phyloP scores from a whole-genome alignment of 208 protist species.

The Trypanosoma brucei region DNA sequence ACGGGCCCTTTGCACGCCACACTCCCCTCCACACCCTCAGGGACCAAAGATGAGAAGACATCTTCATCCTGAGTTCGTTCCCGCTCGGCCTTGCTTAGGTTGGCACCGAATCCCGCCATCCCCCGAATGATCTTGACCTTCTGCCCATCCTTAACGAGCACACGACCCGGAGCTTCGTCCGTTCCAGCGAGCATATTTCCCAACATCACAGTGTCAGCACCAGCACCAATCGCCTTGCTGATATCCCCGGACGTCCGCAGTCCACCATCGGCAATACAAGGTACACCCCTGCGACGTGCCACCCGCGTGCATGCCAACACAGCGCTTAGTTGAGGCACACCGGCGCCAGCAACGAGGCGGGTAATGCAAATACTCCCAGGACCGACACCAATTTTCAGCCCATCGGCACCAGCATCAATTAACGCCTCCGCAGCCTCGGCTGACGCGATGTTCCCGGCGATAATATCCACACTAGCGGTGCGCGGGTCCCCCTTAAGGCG shows the following conservation, averaged over 20 bases:
- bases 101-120: constrained; percentile 89
- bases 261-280: constrained; percentile 89
- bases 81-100: constrained; percentile 88
- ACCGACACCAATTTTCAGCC: constrained; percentile 86
- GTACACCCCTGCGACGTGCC: constrained; percentile 58
- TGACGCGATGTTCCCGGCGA: constrained; percentile 89
- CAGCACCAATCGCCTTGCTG: constrained; percentile 85
- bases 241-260: constrained; percentile 81
- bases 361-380: constrained; percentile 89
- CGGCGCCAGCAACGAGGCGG: constrained; percentile 77
- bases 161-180: constrained; percentile 80
- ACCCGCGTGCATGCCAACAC: constrained; percentile 71
- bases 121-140: constrained; percentile 91
- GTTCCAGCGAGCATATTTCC: constrained; percentile 89
- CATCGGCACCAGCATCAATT: constrained; percentile 86
- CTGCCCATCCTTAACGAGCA: constrained; percentile 87
- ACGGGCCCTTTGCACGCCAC: constrained; percentile 83
- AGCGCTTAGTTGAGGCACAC: constrained; percentile 85
- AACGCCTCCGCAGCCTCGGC: constrained; percentile 73
- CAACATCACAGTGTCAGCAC: constrained; percentile 86
- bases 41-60: constrained; percentile 83
- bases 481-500: constrained; percentile 63
- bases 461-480: constrained; percentile 67
- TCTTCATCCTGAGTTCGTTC: constrained; percentile 75
- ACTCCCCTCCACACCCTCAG: constrained; percentile 86